phyloP scores from a whole-genome alignment of 257 asterid genomes.

The Linaria vulgaris region DNA sequence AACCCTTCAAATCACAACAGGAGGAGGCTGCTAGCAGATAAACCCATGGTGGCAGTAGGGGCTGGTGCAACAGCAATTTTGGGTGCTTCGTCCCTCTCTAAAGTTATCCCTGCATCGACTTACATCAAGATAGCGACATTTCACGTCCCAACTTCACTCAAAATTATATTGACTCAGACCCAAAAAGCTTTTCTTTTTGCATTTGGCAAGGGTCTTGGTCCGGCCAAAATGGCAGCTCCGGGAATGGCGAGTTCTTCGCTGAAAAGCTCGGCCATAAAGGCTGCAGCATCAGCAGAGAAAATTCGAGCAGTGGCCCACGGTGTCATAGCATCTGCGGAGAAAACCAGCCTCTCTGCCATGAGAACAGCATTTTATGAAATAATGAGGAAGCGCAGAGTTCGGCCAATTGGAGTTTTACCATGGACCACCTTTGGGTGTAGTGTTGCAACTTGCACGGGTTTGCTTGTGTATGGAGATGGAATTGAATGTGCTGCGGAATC shows the following conservation, averaged over 20 bases:
- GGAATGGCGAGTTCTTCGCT: constrained; percentile 52
- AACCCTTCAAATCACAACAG: constrained; percentile 30
- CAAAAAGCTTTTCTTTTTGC: constrained; percentile 58
- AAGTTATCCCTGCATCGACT: constrained; percentile 72
- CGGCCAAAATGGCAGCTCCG: constrained; percentile 50
- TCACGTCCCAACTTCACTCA: constrained; percentile 65
- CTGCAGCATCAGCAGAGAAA: constrained; percentile 73
- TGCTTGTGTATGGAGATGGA: constrained; percentile 80
- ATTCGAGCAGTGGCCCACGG: constrained; percentile 72
- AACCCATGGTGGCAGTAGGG: constrained; percentile 86
- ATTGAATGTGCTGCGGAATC: constrained; percentile 93
- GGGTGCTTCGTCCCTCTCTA: constrained; percentile 82
- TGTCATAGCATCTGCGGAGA: constrained; percentile 80
- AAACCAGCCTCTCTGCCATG: constrained; percentile 85
- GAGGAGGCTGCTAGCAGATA: constrained; percentile 54
- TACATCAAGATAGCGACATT: constrained; percentile 62
- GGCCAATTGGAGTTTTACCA: constrained; percentile 58
- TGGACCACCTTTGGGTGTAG: constrained; percentile 92
- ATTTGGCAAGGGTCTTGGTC: constrained; percentile 56
- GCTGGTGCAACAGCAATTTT: constrained; percentile 91
- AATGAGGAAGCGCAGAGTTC: constrained; percentile 68
- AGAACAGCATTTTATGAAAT: constrained; percentile 83
- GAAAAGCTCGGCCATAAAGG: constrained; percentile 57
- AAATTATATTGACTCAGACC: constrained; percentile 59
- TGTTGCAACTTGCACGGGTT: constrained; percentile 71